A percentile compares a stretch with the other conserved stretches of the same genome.
These are phyloP conservation scores for Pelargonium australe DNA, from an alignment of 441 rosid species.

Conservation along the genomic window DNA sequence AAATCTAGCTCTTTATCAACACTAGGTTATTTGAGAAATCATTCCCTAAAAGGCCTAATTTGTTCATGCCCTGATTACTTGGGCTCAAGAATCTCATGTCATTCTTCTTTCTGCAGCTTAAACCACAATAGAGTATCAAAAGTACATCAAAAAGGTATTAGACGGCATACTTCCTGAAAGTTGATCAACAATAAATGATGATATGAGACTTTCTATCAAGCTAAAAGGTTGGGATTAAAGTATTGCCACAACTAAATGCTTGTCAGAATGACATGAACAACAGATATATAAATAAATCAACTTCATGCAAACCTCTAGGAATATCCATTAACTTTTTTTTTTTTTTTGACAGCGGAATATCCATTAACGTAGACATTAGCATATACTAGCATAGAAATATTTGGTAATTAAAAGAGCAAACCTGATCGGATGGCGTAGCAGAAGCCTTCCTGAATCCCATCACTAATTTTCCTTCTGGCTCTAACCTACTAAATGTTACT, in stretches of 20 bases:
- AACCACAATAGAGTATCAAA: neutral
- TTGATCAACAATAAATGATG: neutral
- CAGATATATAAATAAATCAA: too few relatives aligned
- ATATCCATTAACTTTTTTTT: too few relatives aligned
- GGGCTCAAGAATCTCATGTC: conserved; percentile 1
- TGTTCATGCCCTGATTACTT: neutral
- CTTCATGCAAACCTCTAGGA: too few relatives aligned
- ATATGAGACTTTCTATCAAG: neutral
- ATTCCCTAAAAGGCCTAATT: neutral
- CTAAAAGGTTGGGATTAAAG: neutral
- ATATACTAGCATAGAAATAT: conserved; percentile 7
- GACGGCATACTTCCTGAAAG: neutral
- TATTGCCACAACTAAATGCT: neutral
- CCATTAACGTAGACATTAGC: conserved; percentile 4
- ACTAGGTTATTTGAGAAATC: neutral
- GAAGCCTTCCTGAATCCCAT: conserved; percentile 97
- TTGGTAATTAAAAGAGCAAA: conserved; percentile 27
- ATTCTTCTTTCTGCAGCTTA: neutral
- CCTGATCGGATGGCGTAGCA: conserved; percentile 75
- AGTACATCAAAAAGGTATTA: neutral
- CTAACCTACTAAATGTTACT: conserved; percentile 93
- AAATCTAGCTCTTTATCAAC: neutral
- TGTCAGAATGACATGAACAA: conserved; percentile 4
- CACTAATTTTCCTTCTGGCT: conserved; percentile 89
- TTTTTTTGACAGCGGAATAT: neutral